Percentiles rank a stretch among this genome's conserved stretches.
Conservation (phyloP, 352 stramenopile species). For the Hyaloperonospora arabidopsidis region DNA sequence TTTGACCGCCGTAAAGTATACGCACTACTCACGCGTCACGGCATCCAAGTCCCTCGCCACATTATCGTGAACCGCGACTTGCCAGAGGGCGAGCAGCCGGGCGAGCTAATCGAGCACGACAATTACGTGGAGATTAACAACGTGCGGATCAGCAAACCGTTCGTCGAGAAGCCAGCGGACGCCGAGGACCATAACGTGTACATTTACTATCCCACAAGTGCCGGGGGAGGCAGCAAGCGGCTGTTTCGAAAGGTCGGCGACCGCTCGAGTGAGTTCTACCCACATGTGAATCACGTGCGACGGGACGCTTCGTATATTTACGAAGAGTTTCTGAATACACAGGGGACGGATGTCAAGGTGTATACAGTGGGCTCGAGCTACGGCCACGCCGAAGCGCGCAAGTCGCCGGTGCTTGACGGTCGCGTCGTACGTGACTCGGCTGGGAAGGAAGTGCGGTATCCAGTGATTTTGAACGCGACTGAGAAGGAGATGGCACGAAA, state of each 20-base stretch:
- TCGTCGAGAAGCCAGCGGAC: slow-evolving; percentile 99
- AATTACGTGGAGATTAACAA: slow-evolving; percentile 90
- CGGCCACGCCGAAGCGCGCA: slow-evolving; percentile 97
- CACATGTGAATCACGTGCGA: slow-evolving; percentile 93
- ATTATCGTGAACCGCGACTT: slow-evolving; percentile 92
- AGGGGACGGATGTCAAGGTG: slow-evolving; percentile 99
- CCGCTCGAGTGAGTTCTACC: slow-evolving; percentile 93
- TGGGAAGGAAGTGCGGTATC: slow-evolving; percentile 98
- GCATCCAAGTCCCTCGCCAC: slow-evolving; percentile 95
- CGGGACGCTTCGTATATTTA: slow-evolving; percentile 95
- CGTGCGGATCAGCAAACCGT: slow-evolving; percentile 97
- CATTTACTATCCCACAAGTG: slow-evolving; percentile 98
- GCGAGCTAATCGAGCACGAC: slow-evolving; percentile 68
- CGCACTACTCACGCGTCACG: slow-evolving; percentile 88
- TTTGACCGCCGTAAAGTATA: slow-evolving; percentile 96
- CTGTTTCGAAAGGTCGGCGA: slow-evolving; percentile 97
- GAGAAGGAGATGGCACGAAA: slow-evolving; percentile 98
- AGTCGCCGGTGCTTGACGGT: slow-evolving; percentile 97
- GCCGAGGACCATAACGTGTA: slow-evolving; percentile 99
- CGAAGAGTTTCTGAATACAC: slow-evolving; percentile 98
- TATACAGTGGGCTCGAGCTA: slow-evolving; percentile 98
- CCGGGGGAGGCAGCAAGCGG: slow-evolving; percentile 96
- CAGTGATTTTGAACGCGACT: slow-evolving; percentile 95
- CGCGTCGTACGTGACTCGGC: slow-evolving; percentile 89
- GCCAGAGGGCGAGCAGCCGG: slow-evolving; percentile 43